Conservation (phyloP, 2,329 filamentous ascomycete species). For the Macroventuria anomochaeta region DNA sequence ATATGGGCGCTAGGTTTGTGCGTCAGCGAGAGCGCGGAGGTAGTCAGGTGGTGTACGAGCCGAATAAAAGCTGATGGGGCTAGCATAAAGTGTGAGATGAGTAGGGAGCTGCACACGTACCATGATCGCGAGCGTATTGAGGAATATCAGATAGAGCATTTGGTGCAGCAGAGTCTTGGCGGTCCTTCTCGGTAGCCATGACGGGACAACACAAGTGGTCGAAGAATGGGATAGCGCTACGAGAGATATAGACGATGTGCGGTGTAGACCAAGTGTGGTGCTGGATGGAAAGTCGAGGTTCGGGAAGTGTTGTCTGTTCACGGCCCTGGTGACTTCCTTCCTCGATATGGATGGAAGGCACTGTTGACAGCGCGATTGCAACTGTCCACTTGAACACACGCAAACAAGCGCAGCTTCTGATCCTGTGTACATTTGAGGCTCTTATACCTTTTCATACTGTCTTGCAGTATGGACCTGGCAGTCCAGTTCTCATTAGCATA, state of each 20-base stretch:
- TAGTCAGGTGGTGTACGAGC: background rate
- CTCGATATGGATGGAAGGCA: background rate
- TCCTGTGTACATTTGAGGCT: background rate
- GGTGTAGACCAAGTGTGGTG: background rate
- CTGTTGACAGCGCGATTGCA: background rate
- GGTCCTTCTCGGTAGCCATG: background rate
- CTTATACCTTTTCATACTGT: background rate
- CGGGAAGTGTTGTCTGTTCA: background rate
- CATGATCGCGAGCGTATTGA: background rate
- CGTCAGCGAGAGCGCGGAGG: background rate
- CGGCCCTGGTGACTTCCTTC: background rate
- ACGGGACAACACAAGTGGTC: background rate
- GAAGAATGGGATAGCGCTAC: background rate
- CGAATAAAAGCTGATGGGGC: background rate
- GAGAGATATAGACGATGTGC: background rate
- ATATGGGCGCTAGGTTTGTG: conserved; percentile 44
- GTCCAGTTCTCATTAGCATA: background rate
- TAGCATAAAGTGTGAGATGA: too few relatives aligned
- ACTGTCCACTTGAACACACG: too few relatives aligned
- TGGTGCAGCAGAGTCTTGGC: background rate
- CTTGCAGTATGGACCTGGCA: background rate
- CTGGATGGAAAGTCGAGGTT: background rate
- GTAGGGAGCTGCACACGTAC: background rate
- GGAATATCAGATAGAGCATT: background rate
- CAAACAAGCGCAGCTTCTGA: too few relatives aligned